phyloP scores from a whole-genome alignment of 75 land plant genomes.

The Cryptomeria japonica region DNA sequence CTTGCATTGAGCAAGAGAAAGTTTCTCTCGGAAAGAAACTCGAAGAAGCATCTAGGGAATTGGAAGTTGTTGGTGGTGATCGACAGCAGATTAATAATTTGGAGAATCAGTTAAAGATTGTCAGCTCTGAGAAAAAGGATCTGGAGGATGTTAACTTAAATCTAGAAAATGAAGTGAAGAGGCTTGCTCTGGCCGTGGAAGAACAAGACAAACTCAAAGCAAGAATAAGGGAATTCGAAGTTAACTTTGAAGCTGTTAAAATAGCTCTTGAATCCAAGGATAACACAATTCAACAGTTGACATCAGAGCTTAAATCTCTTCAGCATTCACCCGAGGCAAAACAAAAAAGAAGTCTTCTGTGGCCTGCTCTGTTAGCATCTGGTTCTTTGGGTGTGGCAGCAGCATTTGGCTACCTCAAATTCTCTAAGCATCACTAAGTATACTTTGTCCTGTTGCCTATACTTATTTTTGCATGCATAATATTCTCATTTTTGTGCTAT shows the following conservation, averaged over 20 bases:
- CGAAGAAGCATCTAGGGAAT: not conserved
- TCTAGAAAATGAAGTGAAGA: not conserved
- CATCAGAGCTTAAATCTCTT: not conserved
- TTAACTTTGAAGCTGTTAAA: not conserved
- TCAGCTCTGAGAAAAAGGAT: not conserved
- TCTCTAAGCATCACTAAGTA: not conserved
- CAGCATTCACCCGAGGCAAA: not conserved
- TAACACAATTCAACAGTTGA: not conserved
- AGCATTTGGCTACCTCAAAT: not conserved
- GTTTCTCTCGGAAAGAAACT: not conserved
- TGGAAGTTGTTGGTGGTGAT: not conserved
- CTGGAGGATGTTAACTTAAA: not conserved
- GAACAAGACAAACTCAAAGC: conserved; percentile 1
- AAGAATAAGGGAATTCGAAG: conserved; percentile 6
- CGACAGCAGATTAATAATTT: not conserved
- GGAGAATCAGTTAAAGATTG: not conserved
- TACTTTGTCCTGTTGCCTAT: not conserved
- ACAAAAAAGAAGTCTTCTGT: not conserved
- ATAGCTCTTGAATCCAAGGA: not conserved
- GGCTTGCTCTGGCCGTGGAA: not conserved
- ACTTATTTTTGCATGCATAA: not conserved
- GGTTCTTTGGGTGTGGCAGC: not conserved
- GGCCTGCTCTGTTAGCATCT: conserved; percentile 4
- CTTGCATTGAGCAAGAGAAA: not conserved
- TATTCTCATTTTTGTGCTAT: not conserved